Evolutionary conservation across 805 yeast species (phyloP).

Genomic region (Candida pini): DNA sequence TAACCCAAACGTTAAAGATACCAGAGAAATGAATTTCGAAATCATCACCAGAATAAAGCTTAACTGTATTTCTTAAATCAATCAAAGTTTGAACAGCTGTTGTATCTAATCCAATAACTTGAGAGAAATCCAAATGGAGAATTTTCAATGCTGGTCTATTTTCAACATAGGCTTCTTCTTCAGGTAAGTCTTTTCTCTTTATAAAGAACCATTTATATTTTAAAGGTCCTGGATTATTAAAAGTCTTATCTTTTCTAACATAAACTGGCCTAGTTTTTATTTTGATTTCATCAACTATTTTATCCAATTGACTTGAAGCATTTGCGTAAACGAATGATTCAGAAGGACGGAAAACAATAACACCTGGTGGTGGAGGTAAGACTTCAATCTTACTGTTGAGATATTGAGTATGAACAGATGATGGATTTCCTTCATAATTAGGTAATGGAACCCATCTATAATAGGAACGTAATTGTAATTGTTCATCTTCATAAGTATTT

Average conservation of each 20-base stretch:
- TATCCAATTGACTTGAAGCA: constrained; percentile 66
- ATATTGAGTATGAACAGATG: constrained; percentile 27
- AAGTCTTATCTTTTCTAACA: constrained; percentile 52
- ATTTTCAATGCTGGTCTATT: constrained; percentile 63
- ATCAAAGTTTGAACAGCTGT: constrained; percentile 75
- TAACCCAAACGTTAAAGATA: constrained; percentile 79
- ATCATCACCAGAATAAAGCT: constrained; percentile 70
- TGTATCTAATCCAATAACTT: constrained; percentile 69
- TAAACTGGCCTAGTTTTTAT: constrained; percentile 54
- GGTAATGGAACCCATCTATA: constrained; percentile 64
- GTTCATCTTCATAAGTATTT: constrained; percentile 7
- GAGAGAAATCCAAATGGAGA: constrained; percentile 75
- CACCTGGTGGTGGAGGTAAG: constrained; percentile 84
- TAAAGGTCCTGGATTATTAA: constrained; percentile 84
- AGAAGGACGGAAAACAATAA: constrained; percentile 74
- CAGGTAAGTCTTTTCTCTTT: constrained; percentile 12
- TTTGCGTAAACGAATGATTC: constrained; percentile 84
- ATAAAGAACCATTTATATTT: constrained; percentile 25
- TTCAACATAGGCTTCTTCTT: constrained; percentile 33
- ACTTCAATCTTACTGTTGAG: constrained; percentile 55
- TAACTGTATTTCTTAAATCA: constrained; percentile 68
- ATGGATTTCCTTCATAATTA: constrained; percentile 21
- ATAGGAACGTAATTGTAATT: constrained; percentile 9
- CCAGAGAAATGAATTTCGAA: constrained; percentile 91
- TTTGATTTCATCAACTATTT: constrained; percentile 62